Percentiles rank a stretch among this genome's conserved stretches.
Evolutionary conservation across 441 rosid species (phyloP).

Genomic region (Syzygium malaccense): DNA sequence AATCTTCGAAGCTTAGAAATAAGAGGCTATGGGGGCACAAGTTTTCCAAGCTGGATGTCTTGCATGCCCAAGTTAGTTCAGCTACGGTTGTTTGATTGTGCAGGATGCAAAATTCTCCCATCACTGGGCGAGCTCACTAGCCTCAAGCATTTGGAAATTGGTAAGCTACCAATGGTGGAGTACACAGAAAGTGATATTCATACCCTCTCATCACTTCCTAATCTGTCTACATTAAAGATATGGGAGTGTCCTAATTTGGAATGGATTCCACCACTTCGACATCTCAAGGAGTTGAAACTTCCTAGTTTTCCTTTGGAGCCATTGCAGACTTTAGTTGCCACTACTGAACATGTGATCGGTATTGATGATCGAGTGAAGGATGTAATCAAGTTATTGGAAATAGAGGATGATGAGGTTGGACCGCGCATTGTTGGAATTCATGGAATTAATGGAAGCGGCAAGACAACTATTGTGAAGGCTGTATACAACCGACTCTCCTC

Average conservation of each 20-base stretch:
- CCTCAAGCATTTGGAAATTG: neutral
- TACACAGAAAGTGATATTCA: neutral
- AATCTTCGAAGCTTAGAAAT: neutral
- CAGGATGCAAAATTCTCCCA: neutral
- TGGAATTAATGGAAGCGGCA: neutral
- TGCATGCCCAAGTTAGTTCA: fast-evolving
- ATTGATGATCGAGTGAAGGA: neutral
- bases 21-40: neutral
- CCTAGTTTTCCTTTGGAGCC: neutral
- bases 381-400: neutral
- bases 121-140: neutral
- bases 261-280: fast-evolving
- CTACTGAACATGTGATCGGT: neutral
- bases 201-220: neutral
- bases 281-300: neutral
- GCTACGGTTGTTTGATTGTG: neutral
- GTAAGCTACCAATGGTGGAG: fast-evolving
- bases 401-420: fast-evolving
- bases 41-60: neutral
- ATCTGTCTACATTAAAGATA: neutral
- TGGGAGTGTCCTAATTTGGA: neutral
- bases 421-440: neutral
- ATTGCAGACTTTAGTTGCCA: fast-evolving
- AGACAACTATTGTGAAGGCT: neutral
- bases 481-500: neutral